Evolutionary conservation across 2,329 filamentous ascomycete species (phyloP), one percentile per base, ranked within the genome.

Genomic region (Nemania abortiva): DNA sequence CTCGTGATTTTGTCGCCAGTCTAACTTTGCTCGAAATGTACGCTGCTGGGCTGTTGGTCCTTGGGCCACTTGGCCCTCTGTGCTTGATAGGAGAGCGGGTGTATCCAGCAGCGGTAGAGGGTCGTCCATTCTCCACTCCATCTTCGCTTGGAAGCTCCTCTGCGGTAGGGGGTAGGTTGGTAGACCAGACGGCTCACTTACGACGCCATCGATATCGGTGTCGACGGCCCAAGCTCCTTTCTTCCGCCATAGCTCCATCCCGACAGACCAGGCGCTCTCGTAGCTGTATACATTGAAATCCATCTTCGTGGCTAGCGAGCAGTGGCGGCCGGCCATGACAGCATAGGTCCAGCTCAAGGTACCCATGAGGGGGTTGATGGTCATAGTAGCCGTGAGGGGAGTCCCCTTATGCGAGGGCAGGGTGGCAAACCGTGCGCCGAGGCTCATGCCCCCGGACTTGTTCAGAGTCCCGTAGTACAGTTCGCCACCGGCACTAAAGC

Each of bases 211-310:
- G 7, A 82, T 74, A 37, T 80, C 79, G 1, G 78, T 78, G 6
- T 81, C 81, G 6, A 82, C 74, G 27, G 76, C 81, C 74, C 80
- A 78, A 50, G 81, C 78, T 20, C 83, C 81, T 70, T 84, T 84
- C 75, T 89, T 91, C 76, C 93, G 90, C 95, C 96, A 99, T 52
- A 98, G 84, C 82, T 99, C 96, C 83, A 94, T 93, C 15, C 96
- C 96, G 27, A 98, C 88, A 29, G 94, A 91, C 85, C 97, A 91
- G 67, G 96, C 92, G 78, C 94, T 97, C 83, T 99, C 96, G 83
- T 98, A 99, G 79, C 94, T 97, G 82, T 98, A 98, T 58, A 98
- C 92, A 77, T 99, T 99, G 82, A 99, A 99, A 77, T 97, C 94
- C 82, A 98, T 95, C 58, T 92, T 90, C 24, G 94, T 97, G 72